Base-by-base conservation (phyloP, 192 early-diverging fungal species). In the Coemansia sp. region DNA sequence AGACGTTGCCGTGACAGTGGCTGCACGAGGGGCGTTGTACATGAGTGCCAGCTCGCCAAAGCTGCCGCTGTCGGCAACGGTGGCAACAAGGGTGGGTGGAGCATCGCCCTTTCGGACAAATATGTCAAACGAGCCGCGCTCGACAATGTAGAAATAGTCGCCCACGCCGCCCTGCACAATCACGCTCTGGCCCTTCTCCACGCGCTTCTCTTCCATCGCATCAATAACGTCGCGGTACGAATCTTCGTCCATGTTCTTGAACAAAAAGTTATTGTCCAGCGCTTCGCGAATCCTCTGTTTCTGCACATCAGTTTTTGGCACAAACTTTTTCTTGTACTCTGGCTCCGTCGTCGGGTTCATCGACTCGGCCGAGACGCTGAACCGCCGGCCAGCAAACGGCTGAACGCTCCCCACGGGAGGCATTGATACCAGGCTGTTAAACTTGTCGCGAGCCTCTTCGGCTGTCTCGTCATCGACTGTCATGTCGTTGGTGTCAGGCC, bases 21-120 rank as follows among this genome's bases (percentile, higher is more conserved):
- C 97, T 1, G 97, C 97, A 39, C 97, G 88, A 13, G 97, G 97
- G 10, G 94, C 95, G 68, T 98, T 98, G 81, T 99, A 99, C 97
- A 99, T 99, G 11, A 99, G 85, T 39, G 97, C 97, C 54, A 99
- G 85, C 81, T 99, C 95, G 59, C 97, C 97, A 90, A 99, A 99
- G 71, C 88, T 90, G 51, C 93, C 95, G 45, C 92, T 89, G 8
- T 91, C 83, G 6, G 78, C 89, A 66, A 95, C 96, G 47, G 85
- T 82, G 51, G 86, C 75, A 3, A 98, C 95, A 66, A 90, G 92
- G 51, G 82, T 76, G 4, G 90, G 83, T 2, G 86, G 70, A 6
- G 78, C 83, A 14, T 85, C 76, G 62, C 66, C 77, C 62, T 89
- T 88, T 45, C 84, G 74, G 16, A 98, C 91, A 84, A 88, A 95